A percentile compares a stretch with the other conserved stretches of the same genome.
Conservation (phyloP, 495 filamentous ascomycete species). For the Neurospora sp. region DNA sequence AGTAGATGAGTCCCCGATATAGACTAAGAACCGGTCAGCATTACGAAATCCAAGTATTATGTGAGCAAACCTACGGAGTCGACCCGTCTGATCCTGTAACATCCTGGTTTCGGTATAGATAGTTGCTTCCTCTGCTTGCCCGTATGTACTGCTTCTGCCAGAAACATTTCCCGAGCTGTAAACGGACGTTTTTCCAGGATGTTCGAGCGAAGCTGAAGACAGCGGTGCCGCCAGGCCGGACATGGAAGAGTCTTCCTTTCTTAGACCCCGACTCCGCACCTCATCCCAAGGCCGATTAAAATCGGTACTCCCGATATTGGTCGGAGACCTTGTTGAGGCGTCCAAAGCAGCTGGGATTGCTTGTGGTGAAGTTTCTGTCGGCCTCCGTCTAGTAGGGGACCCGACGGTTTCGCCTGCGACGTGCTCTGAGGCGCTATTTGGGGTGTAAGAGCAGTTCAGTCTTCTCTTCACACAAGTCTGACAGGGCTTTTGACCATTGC, state of each 20-base stretch:
- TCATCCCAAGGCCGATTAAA: slow-evolving; percentile 17
- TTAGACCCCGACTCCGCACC: slow-evolving; percentile 8
- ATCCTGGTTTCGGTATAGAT: slow-evolving; percentile 47
- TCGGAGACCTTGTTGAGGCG: slow-evolving; percentile 5
- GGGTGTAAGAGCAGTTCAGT: slow-evolving; percentile 42
- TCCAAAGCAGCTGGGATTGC: slow-evolving; percentile 14
- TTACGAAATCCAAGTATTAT: not conserved
- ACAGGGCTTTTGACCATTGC: slow-evolving; percentile 62
- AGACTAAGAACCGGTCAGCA: slow-evolving; percentile 31
- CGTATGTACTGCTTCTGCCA: slow-evolving; percentile 37
- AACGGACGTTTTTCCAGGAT: slow-evolving; percentile 11
- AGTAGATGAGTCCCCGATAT: slow-evolving; percentile 65
- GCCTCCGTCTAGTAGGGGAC: slow-evolving; percentile 38
- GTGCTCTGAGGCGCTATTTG: slow-evolving; percentile 24
- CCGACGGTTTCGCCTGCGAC: slow-evolving; percentile 22
- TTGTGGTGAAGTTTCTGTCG: slow-evolving; percentile 27
- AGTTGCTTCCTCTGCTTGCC: slow-evolving; percentile 47
- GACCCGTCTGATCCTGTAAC: slow-evolving; percentile 48
- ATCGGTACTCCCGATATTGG: slow-evolving; percentile 5
- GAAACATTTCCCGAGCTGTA: slow-evolving; percentile 43
- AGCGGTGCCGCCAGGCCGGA: slow-evolving; percentile 10
- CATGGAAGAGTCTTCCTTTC: slow-evolving; percentile 9
- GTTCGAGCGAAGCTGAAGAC: slow-evolving; percentile 9
- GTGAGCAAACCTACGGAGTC: slow-evolving; percentile 38
- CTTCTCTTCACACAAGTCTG: slow-evolving; percentile 53